Evolutionary conservation across 768 basidiomycete genomes (phyloP).

Genomic region (Fomitopsis serialis): DNA sequence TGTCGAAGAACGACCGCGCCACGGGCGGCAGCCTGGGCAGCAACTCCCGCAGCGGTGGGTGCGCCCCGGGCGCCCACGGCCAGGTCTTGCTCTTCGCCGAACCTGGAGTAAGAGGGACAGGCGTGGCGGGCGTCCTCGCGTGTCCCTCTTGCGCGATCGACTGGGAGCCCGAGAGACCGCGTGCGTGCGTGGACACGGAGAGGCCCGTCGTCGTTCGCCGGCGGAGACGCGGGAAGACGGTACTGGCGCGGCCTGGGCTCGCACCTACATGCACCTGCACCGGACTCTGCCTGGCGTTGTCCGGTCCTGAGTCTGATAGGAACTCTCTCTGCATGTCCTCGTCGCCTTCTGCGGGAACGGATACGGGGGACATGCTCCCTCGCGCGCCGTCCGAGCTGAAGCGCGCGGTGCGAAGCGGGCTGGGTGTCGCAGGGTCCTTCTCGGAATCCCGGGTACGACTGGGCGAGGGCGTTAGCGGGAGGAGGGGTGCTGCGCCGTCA

Average conservation of each 20-base stretch:
- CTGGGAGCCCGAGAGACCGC: background rate
- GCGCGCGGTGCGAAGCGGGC: no score
- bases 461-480: slow-evolving; percentile 4
- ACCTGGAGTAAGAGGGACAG: background rate
- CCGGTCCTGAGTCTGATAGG: no score
- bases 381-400: no score
- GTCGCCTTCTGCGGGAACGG: no score
- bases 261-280: no score
- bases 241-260: no score
- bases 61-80: background rate
- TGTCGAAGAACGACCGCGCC: slow-evolving; percentile 69
- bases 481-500: background rate
- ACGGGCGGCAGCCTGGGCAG: slow-evolving; percentile 51
- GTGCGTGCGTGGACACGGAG: background rate
- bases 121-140: background rate
- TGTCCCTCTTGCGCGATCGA: background rate
- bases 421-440: no score
- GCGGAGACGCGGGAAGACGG: slow-evolving; percentile 9
- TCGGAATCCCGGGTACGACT: background rate
- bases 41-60: slow-evolving; percentile 31
- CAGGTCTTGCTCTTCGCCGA: background rate
- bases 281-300: no score
- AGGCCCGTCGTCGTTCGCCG: slow-evolving; percentile 1
- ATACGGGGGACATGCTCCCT: no score
- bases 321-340: no score